phyloP scores from a whole-genome alignment of 2,329 filamentous ascomycete species.

The Colletotrichum nymphaeae region DNA sequence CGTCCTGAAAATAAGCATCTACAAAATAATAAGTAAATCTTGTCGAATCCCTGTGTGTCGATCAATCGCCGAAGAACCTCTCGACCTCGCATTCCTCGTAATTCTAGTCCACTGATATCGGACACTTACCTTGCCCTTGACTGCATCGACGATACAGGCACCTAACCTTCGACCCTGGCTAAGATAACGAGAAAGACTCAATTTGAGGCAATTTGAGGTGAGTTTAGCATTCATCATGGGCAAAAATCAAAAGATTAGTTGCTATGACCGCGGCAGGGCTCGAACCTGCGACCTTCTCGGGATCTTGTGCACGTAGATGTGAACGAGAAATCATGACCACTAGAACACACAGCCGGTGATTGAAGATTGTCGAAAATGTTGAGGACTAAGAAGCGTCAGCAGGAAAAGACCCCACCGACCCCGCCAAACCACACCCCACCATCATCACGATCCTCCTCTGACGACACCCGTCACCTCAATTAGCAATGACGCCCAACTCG shows the following conservation, averaged over 20 bases:
- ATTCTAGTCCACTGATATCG: no score
- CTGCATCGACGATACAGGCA: no score
- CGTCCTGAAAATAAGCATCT: neutral
- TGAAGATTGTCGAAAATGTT: rapidly evolving
- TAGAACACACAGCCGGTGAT: constrained; percentile 28
- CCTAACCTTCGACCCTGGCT: neutral
- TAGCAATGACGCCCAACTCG: neutral
- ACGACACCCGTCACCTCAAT: neutral
- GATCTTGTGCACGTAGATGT: constrained; percentile 26
- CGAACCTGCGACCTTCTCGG: constrained; percentile 31
- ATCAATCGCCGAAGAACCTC: neutral
- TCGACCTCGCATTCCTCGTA: neutral
- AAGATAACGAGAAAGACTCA: neutral
- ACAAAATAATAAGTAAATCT: neutral
- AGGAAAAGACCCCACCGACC: neutral
- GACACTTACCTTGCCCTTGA: no score
- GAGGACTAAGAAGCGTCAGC: neutral
- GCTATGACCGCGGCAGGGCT: constrained; percentile 31
- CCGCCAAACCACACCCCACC: neutral
- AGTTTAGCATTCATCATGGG: neutral
- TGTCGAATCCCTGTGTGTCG: neutral
- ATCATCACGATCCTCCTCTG: neutral
- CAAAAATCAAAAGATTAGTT: neutral
- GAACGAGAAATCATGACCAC: constrained; percentile 32
- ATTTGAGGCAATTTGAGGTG: neutral